These are phyloP conservation scores for Daldinia bambusicola DNA, from an alignment of 495 filamentous ascomycete species.

Conservation along the genomic window DNA sequence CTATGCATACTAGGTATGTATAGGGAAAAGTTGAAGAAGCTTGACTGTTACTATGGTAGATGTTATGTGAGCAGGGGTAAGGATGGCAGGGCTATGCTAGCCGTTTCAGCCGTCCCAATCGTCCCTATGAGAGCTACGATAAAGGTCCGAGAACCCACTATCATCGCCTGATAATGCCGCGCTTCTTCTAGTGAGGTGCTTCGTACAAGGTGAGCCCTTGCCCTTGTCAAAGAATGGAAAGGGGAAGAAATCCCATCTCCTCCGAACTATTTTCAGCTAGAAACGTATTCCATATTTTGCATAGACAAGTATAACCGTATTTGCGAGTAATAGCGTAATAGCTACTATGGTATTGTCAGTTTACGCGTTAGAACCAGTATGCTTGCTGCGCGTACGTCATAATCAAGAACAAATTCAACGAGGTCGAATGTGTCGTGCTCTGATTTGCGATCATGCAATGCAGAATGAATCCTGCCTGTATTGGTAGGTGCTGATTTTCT, in stretches of 20 bases:
- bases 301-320: not conserved
- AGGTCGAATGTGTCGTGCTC: slow-evolving; percentile 29
- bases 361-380: not conserved
- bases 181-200: not conserved
- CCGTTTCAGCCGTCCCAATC: slow-evolving; percentile 40
- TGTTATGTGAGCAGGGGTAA: slow-evolving; percentile 1
- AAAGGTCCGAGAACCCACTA: slow-evolving; percentile 27
- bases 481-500: slow-evolving; percentile 6
- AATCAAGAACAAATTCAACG: slow-evolving; percentile 17
- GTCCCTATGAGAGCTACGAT: slow-evolving; percentile 28
- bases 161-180: slow-evolving; percentile 32
- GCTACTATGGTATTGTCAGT: not conserved
- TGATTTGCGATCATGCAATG: slow-evolving; percentile 32
- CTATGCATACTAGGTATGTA: no score
- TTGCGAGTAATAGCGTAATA: not conserved
- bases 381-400: not conserved
- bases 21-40: not conserved
- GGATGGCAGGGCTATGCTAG: slow-evolving; percentile 35
- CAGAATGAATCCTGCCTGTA: not conserved
- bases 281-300: not conserved
- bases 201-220: slow-evolving; percentile 25
- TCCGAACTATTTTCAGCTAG: slow-evolving; percentile 8
- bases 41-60: slow-evolving; percentile 7
- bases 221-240: slow-evolving; percentile 17
- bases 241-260: slow-evolving; percentile 28